Base-by-base conservation (phyloP, 1,284 basidiomycete species). In the Boletus sp. region DNA sequence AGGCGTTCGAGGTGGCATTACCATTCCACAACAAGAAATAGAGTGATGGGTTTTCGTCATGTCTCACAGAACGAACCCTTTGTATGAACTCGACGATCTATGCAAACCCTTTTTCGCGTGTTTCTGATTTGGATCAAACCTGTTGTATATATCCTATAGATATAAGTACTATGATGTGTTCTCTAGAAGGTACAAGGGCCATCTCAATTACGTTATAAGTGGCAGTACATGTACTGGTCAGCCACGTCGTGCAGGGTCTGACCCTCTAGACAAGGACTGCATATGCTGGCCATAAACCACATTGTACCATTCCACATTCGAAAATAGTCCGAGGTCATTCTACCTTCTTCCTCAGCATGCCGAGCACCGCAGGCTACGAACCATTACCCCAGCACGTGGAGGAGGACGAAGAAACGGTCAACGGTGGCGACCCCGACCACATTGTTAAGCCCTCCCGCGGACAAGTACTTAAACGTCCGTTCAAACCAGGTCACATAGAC, bases 401-500 rank as follows among this genome's bases (percentile, higher is more conserved):
- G 40, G 81, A 80, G 44, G 81, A 82, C 51, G 81, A 81, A 46
- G 64, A 68, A 12, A 80, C 80, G 43, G 71, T 77, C 46, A 45
- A 61, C 13, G 59, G 49, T 13, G 74, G 65, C 29, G 72, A 74
- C 29, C 48, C 50, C 64, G 66, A 29, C 54, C 66, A 35, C 54
- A 61, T 34, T 53, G 64, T 44, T 57, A 70, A 53, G 58, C 59
- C 58, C 48, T 59, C 52, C 34, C 67, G 56, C 40, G 64, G 70
- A 58, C 73, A 71, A 58, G 67, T 73, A 13, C 63, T 65, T 47
- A 75, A 75, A 55, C 75, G 78, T 48, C 56, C 74, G 46, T 67
- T 70, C 50, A 75, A 75, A 51, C 76, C 81, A 35, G 81, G 78
- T 33, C 77, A 77, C 57, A 85, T 90, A 60, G 87, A 90, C 73